Evolutionary conservation across 805 yeast species (phyloP).

Genomic region (Monosporozyma yasuniensis): DNA sequence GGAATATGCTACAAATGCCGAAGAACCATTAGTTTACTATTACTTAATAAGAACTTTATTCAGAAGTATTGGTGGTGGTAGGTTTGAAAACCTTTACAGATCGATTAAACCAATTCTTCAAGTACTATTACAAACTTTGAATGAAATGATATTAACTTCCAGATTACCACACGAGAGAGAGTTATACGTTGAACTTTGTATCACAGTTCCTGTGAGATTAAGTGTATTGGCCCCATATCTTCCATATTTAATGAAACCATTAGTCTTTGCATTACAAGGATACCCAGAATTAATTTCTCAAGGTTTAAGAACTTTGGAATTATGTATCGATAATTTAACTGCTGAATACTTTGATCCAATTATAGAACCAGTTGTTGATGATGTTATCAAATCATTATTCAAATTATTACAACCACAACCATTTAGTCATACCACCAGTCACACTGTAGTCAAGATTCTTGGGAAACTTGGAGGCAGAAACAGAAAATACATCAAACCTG

Average conservation of each 20-base stretch:
- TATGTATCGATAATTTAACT: conserved; percentile 92
- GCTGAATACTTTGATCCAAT: conserved; percentile 97
- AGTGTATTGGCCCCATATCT: conserved; percentile 91
- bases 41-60: conserved; percentile 81
- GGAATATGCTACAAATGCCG: conserved; percentile 70
- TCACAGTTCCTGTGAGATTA: conserved; percentile 90
- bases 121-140: conserved; percentile 74
- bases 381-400: conserved; percentile 90
- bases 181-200: conserved; percentile 86
- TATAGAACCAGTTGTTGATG: conserved; percentile 90
- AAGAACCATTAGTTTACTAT: conserved; percentile 86
- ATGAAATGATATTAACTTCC: conserved; percentile 73
- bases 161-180: conserved; percentile 86
- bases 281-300: conserved; percentile 87
- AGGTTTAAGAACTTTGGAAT: conserved; percentile 87
- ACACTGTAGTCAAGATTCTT: conserved; percentile 82
- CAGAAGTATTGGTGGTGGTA: conserved; percentile 93
- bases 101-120: conserved; percentile 89
- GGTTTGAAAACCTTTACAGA: conserved; percentile 86
- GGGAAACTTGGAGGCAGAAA: conserved; percentile 97
- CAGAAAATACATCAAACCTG: conserved; percentile 72
- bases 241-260: conserved; percentile 79
- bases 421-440: conserved; percentile 89
- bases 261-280: conserved; percentile 84
- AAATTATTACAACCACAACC: conserved; percentile 86